Conservation (phyloP, 2,329 filamentous ascomycete species). For the Penicillium sp. region DNA sequence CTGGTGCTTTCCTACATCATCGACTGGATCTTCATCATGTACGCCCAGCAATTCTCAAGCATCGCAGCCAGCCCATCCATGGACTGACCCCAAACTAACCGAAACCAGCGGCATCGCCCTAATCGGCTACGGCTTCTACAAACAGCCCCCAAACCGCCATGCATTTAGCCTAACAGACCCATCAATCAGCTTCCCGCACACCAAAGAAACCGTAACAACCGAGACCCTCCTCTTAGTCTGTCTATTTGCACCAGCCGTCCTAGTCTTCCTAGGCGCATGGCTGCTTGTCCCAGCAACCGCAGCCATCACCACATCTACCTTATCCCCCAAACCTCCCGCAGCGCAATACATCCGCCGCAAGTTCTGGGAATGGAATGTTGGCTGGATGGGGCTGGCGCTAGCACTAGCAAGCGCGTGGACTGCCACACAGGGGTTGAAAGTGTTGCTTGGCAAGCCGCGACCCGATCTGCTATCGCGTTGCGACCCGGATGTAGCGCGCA, state of each 20-base stretch:
- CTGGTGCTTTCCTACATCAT: slow-evolving; percentile 66
- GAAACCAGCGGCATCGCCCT: slow-evolving; percentile 53
- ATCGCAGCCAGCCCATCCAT: not conserved
- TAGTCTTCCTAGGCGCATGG: slow-evolving; percentile 68
- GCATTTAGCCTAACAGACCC: slow-evolving; percentile 72
- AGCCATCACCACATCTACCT: slow-evolving; percentile 57
- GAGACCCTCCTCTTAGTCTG: slow-evolving; percentile 64
- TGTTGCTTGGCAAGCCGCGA: slow-evolving; percentile 62
- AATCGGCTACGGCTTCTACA: slow-evolving; percentile 60
- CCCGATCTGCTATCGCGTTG: slow-evolving; percentile 69
- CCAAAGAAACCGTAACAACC: slow-evolving; percentile 69
- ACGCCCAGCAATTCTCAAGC: slow-evolving; percentile 22
- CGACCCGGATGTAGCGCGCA: slow-evolving; percentile 66
- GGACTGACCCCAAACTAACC: not conserved
- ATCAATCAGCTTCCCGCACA: slow-evolving; percentile 75
- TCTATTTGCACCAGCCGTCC: slow-evolving; percentile 62
- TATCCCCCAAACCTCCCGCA: slow-evolving; percentile 48
- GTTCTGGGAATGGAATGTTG: slow-evolving; percentile 85
- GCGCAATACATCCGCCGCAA: slow-evolving; percentile 73
- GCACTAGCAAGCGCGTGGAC: slow-evolving; percentile 71
- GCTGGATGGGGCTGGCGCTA: slow-evolving; percentile 77
- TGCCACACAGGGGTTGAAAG: slow-evolving; percentile 84
- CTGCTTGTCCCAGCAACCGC: slow-evolving; percentile 70
- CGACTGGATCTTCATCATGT: slow-evolving; percentile 69
- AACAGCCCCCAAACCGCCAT: slow-evolving; percentile 63